Conservation (phyloP, 2,329 filamentous ascomycete genomes). For the Iodosphaeria phyllophila region DNA sequence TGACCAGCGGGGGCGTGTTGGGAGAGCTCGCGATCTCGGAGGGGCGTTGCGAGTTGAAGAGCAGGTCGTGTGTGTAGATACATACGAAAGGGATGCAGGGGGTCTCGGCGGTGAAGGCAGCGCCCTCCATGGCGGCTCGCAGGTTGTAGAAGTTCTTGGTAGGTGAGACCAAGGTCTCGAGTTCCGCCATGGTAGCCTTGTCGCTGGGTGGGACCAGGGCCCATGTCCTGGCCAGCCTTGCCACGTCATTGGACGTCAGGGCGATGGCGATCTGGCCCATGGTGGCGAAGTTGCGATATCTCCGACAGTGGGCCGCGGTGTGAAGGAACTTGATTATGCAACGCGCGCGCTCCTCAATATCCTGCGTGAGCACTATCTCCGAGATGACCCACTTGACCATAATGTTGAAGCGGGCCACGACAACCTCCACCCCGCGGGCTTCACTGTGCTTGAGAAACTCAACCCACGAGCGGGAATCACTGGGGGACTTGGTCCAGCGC, state of each 20-base stretch:
- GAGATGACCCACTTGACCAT: conserved; percentile 78
- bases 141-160: conserved; percentile 62
- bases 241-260: conserved; percentile 53
- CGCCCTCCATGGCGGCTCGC: conserved; percentile 61
- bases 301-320: conserved; percentile 58
- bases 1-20: conserved; percentile 50
- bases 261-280: conserved; percentile 68
- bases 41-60: conserved; percentile 66
- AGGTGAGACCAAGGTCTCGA: conserved; percentile 59
- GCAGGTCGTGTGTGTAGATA: conserved; percentile 66
- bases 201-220: conserved; percentile 46
- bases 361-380: conserved; percentile 56
- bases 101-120: conserved; percentile 32
- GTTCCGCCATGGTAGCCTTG: conserved; percentile 42
- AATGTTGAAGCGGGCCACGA: conserved; percentile 73
- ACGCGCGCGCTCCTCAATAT: conserved; percentile 52
- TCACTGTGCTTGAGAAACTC: conserved; percentile 58
- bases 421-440: conserved; percentile 61
- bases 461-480: conserved; percentile 58
- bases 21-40: conserved; percentile 53
- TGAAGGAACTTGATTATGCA: conserved; percentile 71
- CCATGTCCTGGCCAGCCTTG: conserved; percentile 54
- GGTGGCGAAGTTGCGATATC: conserved; percentile 66
- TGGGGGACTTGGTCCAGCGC: conserved; percentile 56
- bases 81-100: conserved; percentile 75